These are phyloP conservation scores for Poa pratensis DNA, from an alignment of 176 grass and related monocot genomes.

Conservation along the genomic window DNA sequence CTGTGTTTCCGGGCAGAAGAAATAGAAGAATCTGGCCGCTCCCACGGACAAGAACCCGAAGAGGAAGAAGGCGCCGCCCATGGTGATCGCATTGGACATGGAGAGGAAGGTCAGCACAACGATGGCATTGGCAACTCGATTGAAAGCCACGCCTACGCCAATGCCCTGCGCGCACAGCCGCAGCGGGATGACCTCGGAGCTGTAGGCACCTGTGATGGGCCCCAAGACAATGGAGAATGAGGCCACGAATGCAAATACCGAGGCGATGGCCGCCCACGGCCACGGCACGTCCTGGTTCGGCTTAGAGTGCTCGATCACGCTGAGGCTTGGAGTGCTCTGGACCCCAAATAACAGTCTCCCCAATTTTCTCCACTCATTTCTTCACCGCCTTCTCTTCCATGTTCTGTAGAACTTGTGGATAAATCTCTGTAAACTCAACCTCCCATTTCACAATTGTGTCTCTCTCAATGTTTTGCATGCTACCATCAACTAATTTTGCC, in stretches of 20 bases:
- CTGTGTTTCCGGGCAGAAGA: slow-evolving; percentile 47
- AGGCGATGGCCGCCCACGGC: slow-evolving; percentile 49
- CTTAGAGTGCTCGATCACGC: slow-evolving; percentile 21
- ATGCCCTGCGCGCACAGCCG: slow-evolving; percentile 29
- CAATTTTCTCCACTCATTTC: no score
- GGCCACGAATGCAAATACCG: slow-evolving; percentile 50
- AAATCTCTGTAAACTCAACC: no score
- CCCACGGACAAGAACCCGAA: slow-evolving; percentile 35
- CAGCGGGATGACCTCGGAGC: slow-evolving; percentile 65
- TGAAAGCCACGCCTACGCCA: slow-evolving; percentile 40
- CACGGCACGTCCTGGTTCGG: slow-evolving; percentile 18
- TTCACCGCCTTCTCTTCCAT: no score
- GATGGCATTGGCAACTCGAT: slow-evolving; percentile 55
- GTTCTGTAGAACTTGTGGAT: no score
- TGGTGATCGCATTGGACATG: slow-evolving; percentile 57
- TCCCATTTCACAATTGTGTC: no score
- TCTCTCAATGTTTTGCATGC: no score
- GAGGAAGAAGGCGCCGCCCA: slow-evolving; percentile 64
- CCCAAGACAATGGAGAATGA: slow-evolving; percentile 66
- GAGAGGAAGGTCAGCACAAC: slow-evolving; percentile 64
- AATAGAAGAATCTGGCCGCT: slow-evolving; percentile 51
- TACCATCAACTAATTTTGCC: no score
- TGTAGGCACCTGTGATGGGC: slow-evolving; percentile 64
- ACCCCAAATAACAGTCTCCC: no score
- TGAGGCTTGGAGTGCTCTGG: slow-evolving; percentile 29